phyloP scores from a whole-genome alignment of 2,329 filamentous ascomycete genomes.

The Fusarium ramigenum region DNA sequence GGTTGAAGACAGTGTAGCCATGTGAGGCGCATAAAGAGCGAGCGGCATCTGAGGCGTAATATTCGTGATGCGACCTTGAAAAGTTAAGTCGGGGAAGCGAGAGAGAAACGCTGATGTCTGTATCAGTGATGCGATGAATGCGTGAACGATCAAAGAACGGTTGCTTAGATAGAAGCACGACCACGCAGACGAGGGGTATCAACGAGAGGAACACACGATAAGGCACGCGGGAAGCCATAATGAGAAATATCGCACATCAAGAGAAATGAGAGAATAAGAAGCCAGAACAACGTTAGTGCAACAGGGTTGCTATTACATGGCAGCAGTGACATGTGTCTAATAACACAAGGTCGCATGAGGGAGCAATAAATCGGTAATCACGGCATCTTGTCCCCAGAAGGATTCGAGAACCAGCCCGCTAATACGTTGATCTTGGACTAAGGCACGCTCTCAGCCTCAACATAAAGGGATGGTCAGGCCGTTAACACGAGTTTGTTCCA shows the following conservation, averaged over 20 bases:
- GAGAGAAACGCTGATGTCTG: constrained; percentile 34
- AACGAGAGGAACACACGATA: constrained; percentile 13
- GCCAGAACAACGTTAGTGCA: not conserved
- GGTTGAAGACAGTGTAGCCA: constrained; percentile 45
- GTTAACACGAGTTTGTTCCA: not conserved
- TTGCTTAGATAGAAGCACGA: constrained; percentile 29
- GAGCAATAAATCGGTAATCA: not conserved
- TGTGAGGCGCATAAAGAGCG: constrained; percentile 46
- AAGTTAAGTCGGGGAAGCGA: constrained; percentile 42
- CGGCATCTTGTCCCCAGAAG: not conserved
- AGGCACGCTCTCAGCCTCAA: not conserved
- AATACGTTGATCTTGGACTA: not conserved
- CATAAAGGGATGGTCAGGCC: not conserved
- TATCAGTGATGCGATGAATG: constrained; percentile 31
- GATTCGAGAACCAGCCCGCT: not conserved
- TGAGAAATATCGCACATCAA: not conserved
- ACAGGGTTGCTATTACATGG: not conserved
- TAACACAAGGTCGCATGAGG: not conserved
- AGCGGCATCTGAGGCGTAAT: constrained; percentile 45
- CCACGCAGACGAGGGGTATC: constrained; percentile 10
- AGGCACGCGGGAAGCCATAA: constrained; percentile 19
- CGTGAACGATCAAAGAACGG: constrained; percentile 27
- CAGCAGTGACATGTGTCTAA: not conserved
- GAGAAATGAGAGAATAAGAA: not conserved
- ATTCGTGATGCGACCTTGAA: constrained; percentile 34